A percentile compares a stretch with the other conserved stretches of the same genome.
These are phyloP conservation scores for Babesia ovata DNA, from an alignment of 169 alveolate species.

Conservation along the genomic window DNA sequence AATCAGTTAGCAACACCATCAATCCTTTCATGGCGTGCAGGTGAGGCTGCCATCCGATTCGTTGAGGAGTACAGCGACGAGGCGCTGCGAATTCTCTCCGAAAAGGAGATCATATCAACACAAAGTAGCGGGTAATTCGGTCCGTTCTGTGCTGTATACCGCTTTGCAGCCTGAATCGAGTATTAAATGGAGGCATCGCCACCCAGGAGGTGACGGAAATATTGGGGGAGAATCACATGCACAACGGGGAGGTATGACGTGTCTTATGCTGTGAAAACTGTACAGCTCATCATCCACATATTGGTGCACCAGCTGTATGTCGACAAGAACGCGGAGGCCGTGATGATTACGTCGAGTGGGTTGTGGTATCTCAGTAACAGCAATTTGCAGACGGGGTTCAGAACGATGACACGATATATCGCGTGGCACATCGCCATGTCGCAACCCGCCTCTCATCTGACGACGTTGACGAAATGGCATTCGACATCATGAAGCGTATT, in stretches of 20 bases:
- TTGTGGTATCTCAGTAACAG: background rate
- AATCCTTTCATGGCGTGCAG: background rate
- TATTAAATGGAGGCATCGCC: constrained; percentile 44
- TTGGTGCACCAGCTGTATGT: constrained; percentile 25
- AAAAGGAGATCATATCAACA: constrained; percentile 30
- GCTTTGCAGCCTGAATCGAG: constrained; percentile 16
- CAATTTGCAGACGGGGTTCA: constrained; percentile 23
- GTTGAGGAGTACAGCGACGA: constrained; percentile 32
- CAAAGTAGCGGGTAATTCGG: constrained; percentile 7
- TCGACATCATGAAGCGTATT: constrained; percentile 29
- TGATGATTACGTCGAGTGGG: constrained; percentile 53
- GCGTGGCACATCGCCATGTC: constrained; percentile 11
- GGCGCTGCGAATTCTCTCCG: constrained; percentile 5
- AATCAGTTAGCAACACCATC: background rate
- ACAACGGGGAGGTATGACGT: constrained; percentile 28
- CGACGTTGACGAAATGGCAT: constrained; percentile 19
- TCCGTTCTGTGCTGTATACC: background rate
- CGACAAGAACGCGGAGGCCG: constrained; percentile 30
- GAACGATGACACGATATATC: constrained; percentile 38
- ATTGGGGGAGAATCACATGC: constrained; percentile 30
- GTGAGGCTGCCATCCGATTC: constrained; percentile 16
- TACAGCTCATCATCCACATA: constrained; percentile 27
- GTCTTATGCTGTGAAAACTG: background rate
- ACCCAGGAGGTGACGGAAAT: constrained; percentile 60
- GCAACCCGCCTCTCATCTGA: background rate